These are phyloP conservation scores for Casaregolazyma suthepensis DNA, from an alignment of 1,139 yeast species.

Conservation along the genomic window DNA sequence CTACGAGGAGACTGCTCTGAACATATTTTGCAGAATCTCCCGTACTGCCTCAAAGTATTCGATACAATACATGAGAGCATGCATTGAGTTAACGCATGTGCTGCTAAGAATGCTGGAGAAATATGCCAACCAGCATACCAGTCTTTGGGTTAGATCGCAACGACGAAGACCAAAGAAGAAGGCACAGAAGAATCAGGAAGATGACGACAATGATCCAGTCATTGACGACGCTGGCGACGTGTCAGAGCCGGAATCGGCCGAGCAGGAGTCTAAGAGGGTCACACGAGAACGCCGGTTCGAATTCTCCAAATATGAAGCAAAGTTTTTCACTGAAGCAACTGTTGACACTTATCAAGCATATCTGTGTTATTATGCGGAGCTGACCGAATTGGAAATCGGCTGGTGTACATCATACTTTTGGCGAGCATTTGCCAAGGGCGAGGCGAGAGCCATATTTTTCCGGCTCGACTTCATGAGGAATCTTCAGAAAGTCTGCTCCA, in stretches of 20 bases:
- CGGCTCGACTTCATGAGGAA: slow-evolving; percentile 70
- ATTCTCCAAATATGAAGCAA: slow-evolving; percentile 37
- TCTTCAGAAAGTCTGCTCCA: slow-evolving; percentile 42
- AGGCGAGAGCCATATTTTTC: slow-evolving; percentile 52
- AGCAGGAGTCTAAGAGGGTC: slow-evolving; percentile 31
- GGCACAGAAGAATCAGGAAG: not conserved
- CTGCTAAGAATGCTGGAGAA: slow-evolving; percentile 63
- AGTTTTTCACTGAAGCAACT: slow-evolving; percentile 37
- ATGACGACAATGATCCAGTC: slow-evolving; percentile 42
- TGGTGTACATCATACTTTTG: slow-evolving; percentile 66
- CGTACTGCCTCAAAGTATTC: slow-evolving; percentile 62
- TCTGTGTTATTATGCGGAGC: slow-evolving; percentile 52
- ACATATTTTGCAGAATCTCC: slow-evolving; percentile 54
- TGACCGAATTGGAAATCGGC: slow-evolving; percentile 55
- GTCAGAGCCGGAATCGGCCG: slow-evolving; percentile 28
- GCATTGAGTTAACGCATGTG: slow-evolving; percentile 62
- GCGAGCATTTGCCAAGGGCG: slow-evolving; percentile 59
- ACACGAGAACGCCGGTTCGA: slow-evolving; percentile 50
- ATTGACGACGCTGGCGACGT: slow-evolving; percentile 30
- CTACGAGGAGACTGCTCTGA: slow-evolving; percentile 58
- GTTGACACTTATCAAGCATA: slow-evolving; percentile 49
- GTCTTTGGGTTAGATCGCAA: slow-evolving; percentile 49
- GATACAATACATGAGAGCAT: slow-evolving; percentile 53
- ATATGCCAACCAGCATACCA: slow-evolving; percentile 57
- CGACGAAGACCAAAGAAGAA: slow-evolving; percentile 31